Base-by-base conservation (phyloP, 768 basidiomycete species). In the Pleurotus tuoliensis region DNA sequence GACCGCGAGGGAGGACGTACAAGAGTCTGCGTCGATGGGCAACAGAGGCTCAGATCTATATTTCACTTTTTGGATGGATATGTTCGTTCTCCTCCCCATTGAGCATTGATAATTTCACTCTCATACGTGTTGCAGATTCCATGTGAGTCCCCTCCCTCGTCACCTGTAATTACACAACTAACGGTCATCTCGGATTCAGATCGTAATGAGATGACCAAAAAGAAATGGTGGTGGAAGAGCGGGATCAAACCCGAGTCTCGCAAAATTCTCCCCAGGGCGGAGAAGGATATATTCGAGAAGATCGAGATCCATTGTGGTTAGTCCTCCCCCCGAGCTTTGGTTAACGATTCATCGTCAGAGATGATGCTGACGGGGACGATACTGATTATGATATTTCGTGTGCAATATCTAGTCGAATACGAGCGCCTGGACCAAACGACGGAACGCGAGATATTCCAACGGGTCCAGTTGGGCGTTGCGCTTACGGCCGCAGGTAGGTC, bases 11-110 rank as follows among this genome's bases (percentile, higher is more conserved):
- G 81, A 3, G 73, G 76, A 3, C 80, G 83, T 61, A 69, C 73
- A 3, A 76, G 84, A 56, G 73, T 83, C 4, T 91, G 89, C 56
- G 88, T 91, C 2, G 91, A 93, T 62, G 91, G 91, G 4, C 93
- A 93, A 63, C 91, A 93, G 74, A 78, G 91, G 16, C 67, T 93
- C 44, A 92, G 89, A 0, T 92, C 90, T 0, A 86, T 92, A 54
- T 80, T 84, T 59, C 86, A 82, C 51, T 92, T 92, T 64, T 77
- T 91, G 63, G 83, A 85, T 60, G 90, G 90, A 15, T 70, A 80
- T 64, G 86, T 91, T 9, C 30, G 30, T 34, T 34, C 30, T 9
- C 9, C 8, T 34, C 30, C 30, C 9, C 30, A 11, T 34, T 34
- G 30, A 11, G 4, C 11, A 11, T 34, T 34, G 30, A 34, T 34